A percentile compares a stretch with the other conserved stretches of the same genome.
Evolutionary conservation across 306 rosid species (phyloP).

Genomic region (Purshia tridentata): DNA sequence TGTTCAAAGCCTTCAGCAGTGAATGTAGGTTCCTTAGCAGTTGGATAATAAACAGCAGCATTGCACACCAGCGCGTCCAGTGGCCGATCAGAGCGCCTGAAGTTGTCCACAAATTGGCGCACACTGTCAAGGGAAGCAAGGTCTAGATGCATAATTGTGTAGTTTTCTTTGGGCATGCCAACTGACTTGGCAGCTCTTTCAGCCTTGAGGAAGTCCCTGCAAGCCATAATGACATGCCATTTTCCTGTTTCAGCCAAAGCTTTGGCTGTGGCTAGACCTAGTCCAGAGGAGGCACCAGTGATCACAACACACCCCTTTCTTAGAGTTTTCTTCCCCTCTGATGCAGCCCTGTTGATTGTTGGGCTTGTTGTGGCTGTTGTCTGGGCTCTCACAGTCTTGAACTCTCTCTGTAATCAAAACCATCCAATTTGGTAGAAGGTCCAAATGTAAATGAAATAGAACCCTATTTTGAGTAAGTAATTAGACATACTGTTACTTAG

Average conservation of each 20-base stretch:
- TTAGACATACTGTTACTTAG: background rate
- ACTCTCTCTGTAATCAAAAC: conserved; percentile 47
- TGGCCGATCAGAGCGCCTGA: conserved; percentile 59
- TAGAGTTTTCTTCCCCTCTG: conserved; percentile 88
- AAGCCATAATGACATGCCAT: conserved; percentile 97
- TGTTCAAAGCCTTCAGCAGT: conserved; percentile 95
- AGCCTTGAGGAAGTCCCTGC: conserved; percentile 97
- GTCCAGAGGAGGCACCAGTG: conserved; percentile 97
- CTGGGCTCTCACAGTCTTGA: conserved; percentile 64
- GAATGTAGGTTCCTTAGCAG: conserved; percentile 88
- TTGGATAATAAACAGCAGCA: conserved; percentile 93
- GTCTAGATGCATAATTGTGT: conserved; percentile 90
- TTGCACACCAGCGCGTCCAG: conserved; percentile 90
- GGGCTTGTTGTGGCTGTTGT: conserved; percentile 62
- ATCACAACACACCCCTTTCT: conserved; percentile 83
- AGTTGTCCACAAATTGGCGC: conserved; percentile 82
- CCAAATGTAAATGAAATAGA: background rate
- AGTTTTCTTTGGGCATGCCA: conserved; percentile 78
- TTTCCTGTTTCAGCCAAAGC: conserved; percentile 93
- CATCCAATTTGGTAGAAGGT: background rate
- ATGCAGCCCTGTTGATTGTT: conserved; percentile 46
- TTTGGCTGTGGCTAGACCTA: conserved; percentile 95
- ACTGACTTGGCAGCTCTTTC: conserved; percentile 94
- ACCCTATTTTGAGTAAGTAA: background rate
- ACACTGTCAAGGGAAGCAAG: conserved; percentile 93